phyloP scores from a whole-genome alignment of 176 grass and related monocot species.

The Tillandsia fasciculata region DNA sequence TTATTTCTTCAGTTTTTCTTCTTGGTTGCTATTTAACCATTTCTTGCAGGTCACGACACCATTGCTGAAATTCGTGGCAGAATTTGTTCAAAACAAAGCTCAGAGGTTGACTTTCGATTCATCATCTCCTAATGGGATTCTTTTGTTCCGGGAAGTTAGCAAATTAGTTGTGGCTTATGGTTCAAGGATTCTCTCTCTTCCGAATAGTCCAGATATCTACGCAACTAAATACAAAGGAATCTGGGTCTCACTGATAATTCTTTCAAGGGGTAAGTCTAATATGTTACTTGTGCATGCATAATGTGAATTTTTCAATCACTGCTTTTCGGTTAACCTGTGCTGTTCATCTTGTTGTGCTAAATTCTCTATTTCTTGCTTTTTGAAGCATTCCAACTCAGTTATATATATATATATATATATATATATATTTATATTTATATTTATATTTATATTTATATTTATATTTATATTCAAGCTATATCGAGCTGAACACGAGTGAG shows the following conservation, averaged over 20 bases:
- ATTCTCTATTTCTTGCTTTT: neutral
- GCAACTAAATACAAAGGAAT: conserved; percentile 98
- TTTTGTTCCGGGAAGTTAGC: conserved; percentile 96
- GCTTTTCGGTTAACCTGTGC: neutral
- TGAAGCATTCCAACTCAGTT: too few relatives aligned
- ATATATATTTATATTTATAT: too few relatives aligned
- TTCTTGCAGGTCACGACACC: conserved; percentile 85
- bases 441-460: too few relatives aligned
- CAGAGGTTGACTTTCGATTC: conserved; percentile 96
- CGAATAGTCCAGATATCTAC: conserved; percentile 74
- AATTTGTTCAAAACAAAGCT: conserved; percentile 97
- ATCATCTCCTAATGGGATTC: conserved; percentile 97
- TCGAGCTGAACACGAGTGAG: too few relatives aligned
- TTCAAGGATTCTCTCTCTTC: conserved; percentile 78
- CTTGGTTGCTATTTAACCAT: neutral
- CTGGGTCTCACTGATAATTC: conserved; percentile 79
- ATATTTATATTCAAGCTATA: too few relatives aligned
- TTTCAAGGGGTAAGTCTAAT: conserved; percentile 75
- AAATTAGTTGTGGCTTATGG: conserved; percentile 96
- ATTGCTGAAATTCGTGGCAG: conserved; percentile 85
- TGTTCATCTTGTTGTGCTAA: neutral
- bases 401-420: too few relatives aligned
- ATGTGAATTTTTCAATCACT: neutral
- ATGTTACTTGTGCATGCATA: neutral
- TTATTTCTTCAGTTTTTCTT: neutral